Percentiles rank a stretch among this genome's conserved stretches.
These are phyloP conservation scores for Heracleum sosnowskyi DNA, from an alignment of 129 eudicot genomes.

Conservation along the genomic window DNA sequence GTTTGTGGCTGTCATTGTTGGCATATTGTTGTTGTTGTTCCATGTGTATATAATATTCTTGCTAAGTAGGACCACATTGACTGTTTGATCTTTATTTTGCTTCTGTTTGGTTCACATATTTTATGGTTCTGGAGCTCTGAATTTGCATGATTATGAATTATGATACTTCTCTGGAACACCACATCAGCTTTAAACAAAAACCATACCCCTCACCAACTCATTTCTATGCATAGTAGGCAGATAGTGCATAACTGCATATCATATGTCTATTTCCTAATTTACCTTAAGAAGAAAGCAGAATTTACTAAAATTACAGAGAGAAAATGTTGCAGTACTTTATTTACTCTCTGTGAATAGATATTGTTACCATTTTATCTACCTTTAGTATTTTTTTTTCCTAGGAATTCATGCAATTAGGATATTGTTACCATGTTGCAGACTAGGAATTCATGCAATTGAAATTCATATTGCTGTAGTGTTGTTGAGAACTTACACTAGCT, in stretches of 20 bases:
- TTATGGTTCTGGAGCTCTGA: conserved; percentile 4
- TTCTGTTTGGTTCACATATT: conserved; percentile 12
- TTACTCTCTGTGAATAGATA: background rate
- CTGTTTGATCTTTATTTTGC: conserved; percentile 23
- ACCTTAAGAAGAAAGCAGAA: background rate
- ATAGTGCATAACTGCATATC: background rate
- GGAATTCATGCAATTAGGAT: conserved; percentile 18
- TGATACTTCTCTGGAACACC: conserved; percentile 21
- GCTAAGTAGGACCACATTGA: conserved; percentile 32
- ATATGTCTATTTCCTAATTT: background rate
- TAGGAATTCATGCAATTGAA: conserved; percentile 21
- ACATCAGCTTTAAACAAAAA: conserved; percentile 29
- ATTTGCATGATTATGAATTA: conserved; percentile 23
- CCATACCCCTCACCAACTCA: conserved; percentile 26
- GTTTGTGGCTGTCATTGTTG: conserved; percentile 12
- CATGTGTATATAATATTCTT: conserved; percentile 14
- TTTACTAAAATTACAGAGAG: background rate
- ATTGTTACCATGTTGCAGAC: background rate
- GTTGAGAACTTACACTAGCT: conserved; percentile 43
- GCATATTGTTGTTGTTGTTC: conserved; percentile 9
- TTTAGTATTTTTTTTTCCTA: background rate
- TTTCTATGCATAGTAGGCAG: background rate
- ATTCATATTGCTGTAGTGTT: background rate
- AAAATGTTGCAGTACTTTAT: background rate
- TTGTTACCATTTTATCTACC: background rate